Evolutionary conservation across 1,139 yeast genomes (phyloP).

Genomic region (Blastobotrys indianensis): DNA sequence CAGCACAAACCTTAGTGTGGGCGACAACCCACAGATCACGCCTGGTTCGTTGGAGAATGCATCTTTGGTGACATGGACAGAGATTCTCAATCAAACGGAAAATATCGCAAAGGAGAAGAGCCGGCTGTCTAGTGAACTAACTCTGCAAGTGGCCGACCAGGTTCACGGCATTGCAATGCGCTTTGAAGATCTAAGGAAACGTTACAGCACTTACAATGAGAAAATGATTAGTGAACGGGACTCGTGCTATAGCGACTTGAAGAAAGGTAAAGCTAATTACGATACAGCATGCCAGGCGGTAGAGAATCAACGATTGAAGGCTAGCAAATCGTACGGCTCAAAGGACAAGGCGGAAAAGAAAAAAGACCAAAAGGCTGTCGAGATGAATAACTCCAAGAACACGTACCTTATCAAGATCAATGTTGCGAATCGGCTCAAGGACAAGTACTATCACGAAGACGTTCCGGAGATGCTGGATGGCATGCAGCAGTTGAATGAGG

Average conservation of each 20-base stretch:
- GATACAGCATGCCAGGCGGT: slow-evolving; percentile 75
- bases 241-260: slow-evolving; percentile 57
- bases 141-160: slow-evolving; percentile 57
- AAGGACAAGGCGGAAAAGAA: slow-evolving; percentile 56
- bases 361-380: slow-evolving; percentile 57
- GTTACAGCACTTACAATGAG: slow-evolving; percentile 55
- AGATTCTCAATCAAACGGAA: slow-evolving; percentile 80
- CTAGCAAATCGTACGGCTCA: slow-evolving; percentile 42
- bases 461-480: slow-evolving; percentile 86
- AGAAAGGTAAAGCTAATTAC: slow-evolving; percentile 65
- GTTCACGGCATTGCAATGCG: slow-evolving; percentile 49
- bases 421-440: slow-evolving; percentile 84
- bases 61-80: slow-evolving; percentile 91
- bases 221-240: slow-evolving; percentile 55
- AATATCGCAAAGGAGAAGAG: slow-evolving; percentile 63
- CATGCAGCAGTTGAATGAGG: slow-evolving; percentile 77
- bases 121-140: slow-evolving; percentile 57
- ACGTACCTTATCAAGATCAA: slow-evolving; percentile 73
- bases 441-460: slow-evolving; percentile 89
- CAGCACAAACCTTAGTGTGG: slow-evolving; percentile 71
- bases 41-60: slow-evolving; percentile 96
- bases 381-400: slow-evolving; percentile 85
- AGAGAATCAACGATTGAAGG: slow-evolving; percentile 73
- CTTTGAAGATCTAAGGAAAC: slow-evolving; percentile 49
- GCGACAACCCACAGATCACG: slow-evolving; percentile 83